Conservation (phyloP, 169 alveolate species). For the Plasmodium gaboni region DNA sequence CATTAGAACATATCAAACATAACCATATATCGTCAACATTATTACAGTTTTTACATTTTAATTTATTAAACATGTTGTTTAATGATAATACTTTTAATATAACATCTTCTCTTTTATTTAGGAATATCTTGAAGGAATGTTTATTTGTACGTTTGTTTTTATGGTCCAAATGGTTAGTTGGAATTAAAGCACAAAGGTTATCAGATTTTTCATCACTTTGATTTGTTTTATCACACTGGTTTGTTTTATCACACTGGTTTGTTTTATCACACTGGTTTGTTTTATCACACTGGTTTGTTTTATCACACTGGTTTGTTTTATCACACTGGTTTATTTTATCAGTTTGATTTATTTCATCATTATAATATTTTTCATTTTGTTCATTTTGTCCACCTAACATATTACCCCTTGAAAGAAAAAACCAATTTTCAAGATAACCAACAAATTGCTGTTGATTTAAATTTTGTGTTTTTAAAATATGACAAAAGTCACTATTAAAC, state of each 20-base stretch:
- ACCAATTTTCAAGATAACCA: not conserved
- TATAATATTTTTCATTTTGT: not conserved
- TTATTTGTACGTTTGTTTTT: too few species aligned
- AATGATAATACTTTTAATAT: not conserved
- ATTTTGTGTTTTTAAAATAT: not conserved
- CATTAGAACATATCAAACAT: slow-evolving; percentile 57
- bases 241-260: not conserved
- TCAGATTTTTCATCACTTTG: too few species aligned
- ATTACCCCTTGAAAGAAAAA: not conserved
- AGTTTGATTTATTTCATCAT: not conserved
- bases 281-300: not conserved
- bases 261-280: not conserved
- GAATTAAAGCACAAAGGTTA: too few species aligned
- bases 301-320: not conserved
- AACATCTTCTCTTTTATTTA: not conserved
- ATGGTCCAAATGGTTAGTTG: too few species aligned
- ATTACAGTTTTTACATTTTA: slow-evolving; percentile 64
- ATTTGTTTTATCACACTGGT: too few species aligned
- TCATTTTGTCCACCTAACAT: not conserved
- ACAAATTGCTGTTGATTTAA: not conserved
- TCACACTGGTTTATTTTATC: not conserved
- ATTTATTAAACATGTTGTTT: not conserved
- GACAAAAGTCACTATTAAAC: not conserved
- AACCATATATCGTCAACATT: slow-evolving; percentile 62
- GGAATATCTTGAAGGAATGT: not conserved